A percentile compares a stretch with the other conserved stretches of the same genome.
These are phyloP conservation scores for Astrephomene gubernaculifera DNA, from an alignment of 139 green algal species.

Conservation along the genomic window DNA sequence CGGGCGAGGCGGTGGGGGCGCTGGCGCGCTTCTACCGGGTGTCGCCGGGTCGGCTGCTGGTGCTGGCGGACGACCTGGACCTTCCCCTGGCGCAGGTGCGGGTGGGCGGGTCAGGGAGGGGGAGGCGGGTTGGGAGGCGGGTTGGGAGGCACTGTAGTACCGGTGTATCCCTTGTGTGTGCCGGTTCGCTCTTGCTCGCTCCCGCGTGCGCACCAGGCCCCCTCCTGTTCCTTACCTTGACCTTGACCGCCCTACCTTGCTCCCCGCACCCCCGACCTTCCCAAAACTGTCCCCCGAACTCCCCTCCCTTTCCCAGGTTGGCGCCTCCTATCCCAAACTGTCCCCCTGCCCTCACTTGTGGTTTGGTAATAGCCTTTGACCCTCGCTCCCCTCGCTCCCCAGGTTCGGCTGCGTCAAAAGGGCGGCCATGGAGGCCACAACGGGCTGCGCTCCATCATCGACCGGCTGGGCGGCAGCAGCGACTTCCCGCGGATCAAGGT, in stretches of 20 bases:
- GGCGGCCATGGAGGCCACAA: slow-evolving; percentile 96
- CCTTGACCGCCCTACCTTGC: too few species aligned
- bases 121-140: neutral
- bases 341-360: too few species aligned
- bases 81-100: slow-evolving; percentile 30
- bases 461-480: slow-evolving; percentile 71
- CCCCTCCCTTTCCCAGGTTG: too few species aligned
- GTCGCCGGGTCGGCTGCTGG: slow-evolving; percentile 62
- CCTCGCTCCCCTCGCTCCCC: neutral
- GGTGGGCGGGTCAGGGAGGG: neutral
- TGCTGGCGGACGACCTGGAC: slow-evolving; percentile 92
- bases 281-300: too few species aligned
- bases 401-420: slow-evolving; percentile 71
- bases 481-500: slow-evolving; percentile 62
- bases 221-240: too few species aligned
- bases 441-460: slow-evolving; percentile 89
- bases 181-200: too few species aligned
- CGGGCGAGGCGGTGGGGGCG: slow-evolving; percentile 80
- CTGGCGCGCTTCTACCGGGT: slow-evolving; percentile 78
- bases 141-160: too few species aligned
- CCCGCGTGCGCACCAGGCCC: too few species aligned
- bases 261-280: too few species aligned
- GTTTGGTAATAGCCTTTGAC: too few species aligned
- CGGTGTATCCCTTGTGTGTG: too few species aligned
- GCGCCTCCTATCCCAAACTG: too few species aligned